A percentile compares a stretch with the other conserved stretches of the same genome.
Conservation (phyloP, 2,329 filamentous ascomycete genomes). For the Penicillium hesseltinei region DNA sequence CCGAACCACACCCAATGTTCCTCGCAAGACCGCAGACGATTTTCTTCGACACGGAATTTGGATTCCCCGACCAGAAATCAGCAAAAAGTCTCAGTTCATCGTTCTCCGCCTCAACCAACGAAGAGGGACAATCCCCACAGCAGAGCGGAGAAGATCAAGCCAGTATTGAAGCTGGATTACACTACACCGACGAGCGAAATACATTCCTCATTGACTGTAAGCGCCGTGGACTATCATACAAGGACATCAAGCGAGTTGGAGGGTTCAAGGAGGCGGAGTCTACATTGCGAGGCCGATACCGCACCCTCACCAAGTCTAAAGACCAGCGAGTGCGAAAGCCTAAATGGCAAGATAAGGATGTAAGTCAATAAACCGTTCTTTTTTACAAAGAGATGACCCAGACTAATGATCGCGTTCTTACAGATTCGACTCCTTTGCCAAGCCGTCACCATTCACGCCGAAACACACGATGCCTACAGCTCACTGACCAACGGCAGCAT, state of each 20-base stretch:
- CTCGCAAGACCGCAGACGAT: not conserved
- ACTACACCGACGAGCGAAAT: conserved; percentile 33
- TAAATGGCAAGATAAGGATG: conserved; percentile 44
- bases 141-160: not conserved
- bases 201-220: conserved; percentile 44
- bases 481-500: not conserved
- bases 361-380: conserved; percentile 28
- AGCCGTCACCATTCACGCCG: conserved; percentile 34
- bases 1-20: not conserved
- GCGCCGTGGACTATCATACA: conserved; percentile 45
- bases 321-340: conserved; percentile 48
- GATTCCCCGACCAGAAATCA: not conserved
- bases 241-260: conserved; percentile 46
- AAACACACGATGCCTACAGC: not conserved
- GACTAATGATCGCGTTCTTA: not conserved
- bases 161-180: conserved; percentile 9
- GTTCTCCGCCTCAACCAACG: not conserved
- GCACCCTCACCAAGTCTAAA: conserved; percentile 47
- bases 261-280: conserved; percentile 49
- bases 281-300: conserved; percentile 48
- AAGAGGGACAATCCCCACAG: not conserved
- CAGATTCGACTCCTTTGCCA: conserved; percentile 43
- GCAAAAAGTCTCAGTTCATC: not conserved
- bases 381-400: not conserved
- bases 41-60: not conserved